A percentile compares a stretch with the other conserved stretches of the same genome.
These are phyloP conservation scores for Crepidotus variabilis DNA, from an alignment of 768 basidiomycete genomes.

Conservation along the genomic window DNA sequence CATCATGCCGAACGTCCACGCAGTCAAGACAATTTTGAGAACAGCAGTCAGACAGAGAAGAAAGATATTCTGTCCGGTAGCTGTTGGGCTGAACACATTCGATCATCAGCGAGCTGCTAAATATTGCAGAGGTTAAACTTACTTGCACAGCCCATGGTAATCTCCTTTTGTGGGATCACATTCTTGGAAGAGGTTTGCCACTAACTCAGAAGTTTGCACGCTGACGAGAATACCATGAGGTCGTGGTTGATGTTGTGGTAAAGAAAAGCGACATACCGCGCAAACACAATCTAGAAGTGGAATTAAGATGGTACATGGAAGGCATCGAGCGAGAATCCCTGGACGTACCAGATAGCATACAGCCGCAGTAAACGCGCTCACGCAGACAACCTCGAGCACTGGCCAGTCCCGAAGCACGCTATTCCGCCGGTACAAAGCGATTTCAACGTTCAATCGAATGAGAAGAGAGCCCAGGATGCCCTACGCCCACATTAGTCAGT, in stretches of 20 bases:
- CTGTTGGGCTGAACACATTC: constrained; percentile 46
- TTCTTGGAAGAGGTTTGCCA: constrained; percentile 80
- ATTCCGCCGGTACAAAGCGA: constrained; percentile 57
- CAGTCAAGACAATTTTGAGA: constrained; percentile 59
- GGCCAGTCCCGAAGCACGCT: constrained; percentile 58
- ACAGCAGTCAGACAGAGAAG: constrained; percentile 58
- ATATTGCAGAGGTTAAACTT: constrained; percentile 18
- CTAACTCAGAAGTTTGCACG: constrained; percentile 76
- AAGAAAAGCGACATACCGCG: constrained; percentile 34
- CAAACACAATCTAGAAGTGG: constrained; percentile 54
- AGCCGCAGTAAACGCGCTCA: constrained; percentile 65
- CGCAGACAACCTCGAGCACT: constrained; percentile 58
- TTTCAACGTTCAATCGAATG: constrained; percentile 62
- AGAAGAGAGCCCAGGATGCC: constrained; percentile 63
- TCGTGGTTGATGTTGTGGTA: not conserved
- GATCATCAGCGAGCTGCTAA: too few species aligned
- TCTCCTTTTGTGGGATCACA: constrained; percentile 66
- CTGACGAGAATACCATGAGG: constrained; percentile 26
- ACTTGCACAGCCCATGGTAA: constrained; percentile 83
- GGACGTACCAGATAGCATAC: constrained; percentile 59
- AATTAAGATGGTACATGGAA: not conserved
- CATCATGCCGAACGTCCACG: constrained; percentile 82
- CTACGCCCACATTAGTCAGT: constrained; percentile 27
- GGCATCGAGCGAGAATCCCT: not conserved
- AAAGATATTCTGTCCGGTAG: constrained; percentile 66